phyloP scores from a whole-genome alignment of 352 stramenopile genomes.

The Thalassiosira hispida region DNA sequence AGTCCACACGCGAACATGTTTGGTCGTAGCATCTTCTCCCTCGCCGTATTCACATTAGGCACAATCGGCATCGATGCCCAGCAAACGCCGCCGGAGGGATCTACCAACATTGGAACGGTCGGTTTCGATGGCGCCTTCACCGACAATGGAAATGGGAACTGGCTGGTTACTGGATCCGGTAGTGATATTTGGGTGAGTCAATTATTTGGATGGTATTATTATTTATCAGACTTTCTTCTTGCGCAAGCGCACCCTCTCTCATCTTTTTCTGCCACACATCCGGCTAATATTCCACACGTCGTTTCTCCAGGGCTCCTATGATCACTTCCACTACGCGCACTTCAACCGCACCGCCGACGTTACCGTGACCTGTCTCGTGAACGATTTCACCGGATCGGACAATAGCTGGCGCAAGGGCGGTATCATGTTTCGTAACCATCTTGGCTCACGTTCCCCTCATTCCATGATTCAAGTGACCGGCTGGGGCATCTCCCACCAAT shows the following conservation, averaged over 20 bases:
- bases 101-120: too few relatives aligned
- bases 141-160: too few relatives aligned
- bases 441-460: constrained; percentile 6
- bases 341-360: constrained; percentile 18
- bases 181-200: background rate
- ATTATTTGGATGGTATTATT: background rate
- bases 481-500: background rate
- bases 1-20: too few relatives aligned
- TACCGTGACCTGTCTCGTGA: constrained; percentile 18
- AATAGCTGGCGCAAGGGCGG: constrained; percentile 22
- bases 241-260: too few relatives aligned
- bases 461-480: constrained; percentile 8
- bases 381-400: constrained; percentile 1
- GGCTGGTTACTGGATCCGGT: too few relatives aligned
- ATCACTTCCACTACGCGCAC: constrained; percentile 23
- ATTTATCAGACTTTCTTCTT: background rate
- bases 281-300: too few relatives aligned
- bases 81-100: too few relatives aligned
- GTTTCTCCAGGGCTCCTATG: background rate
- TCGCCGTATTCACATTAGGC: too few relatives aligned
- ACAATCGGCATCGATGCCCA: too few relatives aligned
- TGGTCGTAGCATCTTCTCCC: too few relatives aligned
- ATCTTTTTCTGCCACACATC: too few relatives aligned
- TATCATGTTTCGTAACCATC: constrained; percentile 23
- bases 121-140: too few relatives aligned